Evolutionary conservation across 1,139 yeast genomes (phyloP).

Genomic region (Tardiomyces depauwii): DNA sequence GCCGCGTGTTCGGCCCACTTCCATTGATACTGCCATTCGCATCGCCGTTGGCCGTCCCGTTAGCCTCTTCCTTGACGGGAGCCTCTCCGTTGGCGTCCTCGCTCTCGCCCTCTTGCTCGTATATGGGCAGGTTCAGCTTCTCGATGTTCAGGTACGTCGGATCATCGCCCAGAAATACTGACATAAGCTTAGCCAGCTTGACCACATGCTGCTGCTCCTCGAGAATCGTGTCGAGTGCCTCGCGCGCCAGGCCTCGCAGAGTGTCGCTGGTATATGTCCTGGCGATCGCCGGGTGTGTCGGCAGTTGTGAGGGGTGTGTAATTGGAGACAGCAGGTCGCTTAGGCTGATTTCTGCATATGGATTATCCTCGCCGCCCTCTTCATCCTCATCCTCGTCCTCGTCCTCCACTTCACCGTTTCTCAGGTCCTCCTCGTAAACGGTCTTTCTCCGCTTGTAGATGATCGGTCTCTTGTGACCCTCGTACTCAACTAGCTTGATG

Average conservation of each 20-base stretch:
- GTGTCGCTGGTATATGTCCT: slow-evolving; percentile 49
- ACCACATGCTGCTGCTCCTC: slow-evolving; percentile 69
- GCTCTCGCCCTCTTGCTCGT: slow-evolving; percentile 39
- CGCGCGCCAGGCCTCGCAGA: slow-evolving; percentile 46
- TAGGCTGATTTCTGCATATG: slow-evolving; percentile 33
- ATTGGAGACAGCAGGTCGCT: slow-evolving; percentile 65
- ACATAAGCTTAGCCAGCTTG: slow-evolving; percentile 58
- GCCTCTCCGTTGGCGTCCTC: slow-evolving; percentile 10
- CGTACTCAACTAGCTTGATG: slow-evolving; percentile 24
- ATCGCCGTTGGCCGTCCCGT: background rate
- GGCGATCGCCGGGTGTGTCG: slow-evolving; percentile 57
- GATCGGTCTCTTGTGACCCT: slow-evolving; percentile 25
- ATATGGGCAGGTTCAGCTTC: slow-evolving; percentile 45
- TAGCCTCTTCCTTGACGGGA: slow-evolving; percentile 1
- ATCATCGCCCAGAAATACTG: slow-evolving; percentile 78
- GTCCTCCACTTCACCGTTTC: slow-evolving; percentile 7
- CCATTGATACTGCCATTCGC: slow-evolving; percentile 6
- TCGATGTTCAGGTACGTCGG: slow-evolving; percentile 52
- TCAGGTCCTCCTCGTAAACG: slow-evolving; percentile 10
- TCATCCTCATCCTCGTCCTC: slow-evolving; percentile 17
- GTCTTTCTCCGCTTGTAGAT: slow-evolving; percentile 19
- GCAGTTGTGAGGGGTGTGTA: slow-evolving; percentile 67
- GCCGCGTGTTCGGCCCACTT: slow-evolving; percentile 8
- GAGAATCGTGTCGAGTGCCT: slow-evolving; percentile 67
- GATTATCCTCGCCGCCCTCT: slow-evolving; percentile 23